Conservation (phyloP, 164 flowering plant genomes). For the Stephania japonica region DNA sequence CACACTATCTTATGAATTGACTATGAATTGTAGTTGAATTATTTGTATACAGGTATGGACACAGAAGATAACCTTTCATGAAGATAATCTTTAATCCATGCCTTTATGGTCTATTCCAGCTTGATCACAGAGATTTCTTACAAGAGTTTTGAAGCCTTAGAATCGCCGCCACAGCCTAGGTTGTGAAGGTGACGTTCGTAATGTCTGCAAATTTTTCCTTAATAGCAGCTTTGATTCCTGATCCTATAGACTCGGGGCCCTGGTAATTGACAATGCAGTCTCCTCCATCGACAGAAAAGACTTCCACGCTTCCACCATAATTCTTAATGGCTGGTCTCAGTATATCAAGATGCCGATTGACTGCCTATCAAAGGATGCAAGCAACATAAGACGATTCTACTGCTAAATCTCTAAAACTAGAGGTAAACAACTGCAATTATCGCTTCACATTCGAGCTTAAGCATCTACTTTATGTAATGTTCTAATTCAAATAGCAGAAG, state of each 20-base stretch:
- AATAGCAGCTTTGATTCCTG: conserved; percentile 92
- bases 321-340: conserved; percentile 85
- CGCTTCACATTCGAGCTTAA: too few species aligned
- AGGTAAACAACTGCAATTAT: too few species aligned
- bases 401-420: too few species aligned
- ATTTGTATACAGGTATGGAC: neutral
- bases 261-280: conserved; percentile 63
- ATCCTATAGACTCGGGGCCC: conserved; percentile 87
- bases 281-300: conserved; percentile 55
- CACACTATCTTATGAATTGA: neutral
- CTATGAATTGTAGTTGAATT: neutral
- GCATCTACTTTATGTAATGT: too few species aligned
- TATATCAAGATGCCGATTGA: conserved; percentile 75
- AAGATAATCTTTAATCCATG: neutral
- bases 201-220: conserved; percentile 91
- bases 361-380: conserved; percentile 45
- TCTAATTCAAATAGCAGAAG: neutral
- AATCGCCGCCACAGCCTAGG: conserved; percentile 20
- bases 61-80: neutral
- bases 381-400: neutral
- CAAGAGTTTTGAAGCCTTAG: neutral
- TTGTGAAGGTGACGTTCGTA: conserved; percentile 47
- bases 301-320: conserved; percentile 87
- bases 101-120: neutral
- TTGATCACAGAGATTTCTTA: neutral